These are phyloP conservation scores for Ascochyta viciae-villosae DNA, from an alignment of 2,329 filamentous ascomycete genomes.

Conservation along the genomic window DNA sequence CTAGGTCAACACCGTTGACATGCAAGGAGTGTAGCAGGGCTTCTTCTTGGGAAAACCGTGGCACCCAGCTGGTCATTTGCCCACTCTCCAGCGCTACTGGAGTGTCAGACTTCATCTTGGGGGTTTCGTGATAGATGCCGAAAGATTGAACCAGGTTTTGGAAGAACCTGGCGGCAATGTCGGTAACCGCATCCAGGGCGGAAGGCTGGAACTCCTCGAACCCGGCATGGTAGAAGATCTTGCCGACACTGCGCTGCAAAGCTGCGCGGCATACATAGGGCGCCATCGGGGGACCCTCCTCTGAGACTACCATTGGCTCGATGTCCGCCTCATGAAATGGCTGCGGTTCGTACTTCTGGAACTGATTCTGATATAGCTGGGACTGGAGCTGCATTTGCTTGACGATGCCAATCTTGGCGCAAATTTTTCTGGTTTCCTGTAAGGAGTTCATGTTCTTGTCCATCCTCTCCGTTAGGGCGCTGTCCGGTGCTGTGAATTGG, in stretches of 20 bases:
- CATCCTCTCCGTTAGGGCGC: slow-evolving; percentile 78
- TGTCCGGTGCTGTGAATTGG: slow-evolving; percentile 76
- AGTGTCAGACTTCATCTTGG: slow-evolving; percentile 69
- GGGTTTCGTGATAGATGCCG: slow-evolving; percentile 81
- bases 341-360: slow-evolving; percentile 92
- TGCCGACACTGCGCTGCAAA: slow-evolving; percentile 87
- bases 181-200: slow-evolving; percentile 87
- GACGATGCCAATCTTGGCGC: slow-evolving; percentile 94
- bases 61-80: slow-evolving; percentile 59
- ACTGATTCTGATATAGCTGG: slow-evolving; percentile 98
- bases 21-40: slow-evolving; percentile 84
- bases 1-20: slow-evolving; percentile 83
- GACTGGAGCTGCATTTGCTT: slow-evolving; percentile 99
- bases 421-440: slow-evolving; percentile 95
- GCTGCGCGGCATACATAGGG: slow-evolving; percentile 82
- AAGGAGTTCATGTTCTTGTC: slow-evolving; percentile 92
- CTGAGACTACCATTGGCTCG: slow-evolving; percentile 86
- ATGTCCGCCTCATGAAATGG: slow-evolving; percentile 88
- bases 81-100: slow-evolving; percentile 36
- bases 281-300: slow-evolving; percentile 87
- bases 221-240: slow-evolving; percentile 93
- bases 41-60: slow-evolving; percentile 82
- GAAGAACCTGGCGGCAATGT: slow-evolving; percentile 89
- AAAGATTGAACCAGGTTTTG: slow-evolving; percentile 81
- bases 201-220: slow-evolving; percentile 98